Conservation (phyloP, 2,329 filamentous ascomycete genomes). For the Claviceps sp. region DNA sequence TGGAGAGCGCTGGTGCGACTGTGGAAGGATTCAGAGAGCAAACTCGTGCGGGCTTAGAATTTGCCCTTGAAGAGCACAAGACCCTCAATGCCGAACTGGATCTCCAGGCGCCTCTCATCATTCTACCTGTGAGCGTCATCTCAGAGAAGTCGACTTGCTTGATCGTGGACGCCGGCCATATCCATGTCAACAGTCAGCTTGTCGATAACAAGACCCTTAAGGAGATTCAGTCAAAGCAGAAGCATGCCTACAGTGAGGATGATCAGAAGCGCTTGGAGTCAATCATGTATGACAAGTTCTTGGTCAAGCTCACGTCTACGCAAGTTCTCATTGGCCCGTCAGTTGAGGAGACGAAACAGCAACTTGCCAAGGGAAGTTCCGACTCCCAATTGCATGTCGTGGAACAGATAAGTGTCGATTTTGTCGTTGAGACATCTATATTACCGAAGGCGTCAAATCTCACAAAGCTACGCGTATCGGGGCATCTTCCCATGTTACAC, state of each 20-base stretch:
- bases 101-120: conserved; percentile 88
- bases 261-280: conserved; percentile 81
- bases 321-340: conserved; percentile 92
- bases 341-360: conserved; percentile 75
- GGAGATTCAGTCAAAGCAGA: conserved; percentile 84
- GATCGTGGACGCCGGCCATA: conserved; percentile 92
- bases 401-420: conserved; percentile 94
- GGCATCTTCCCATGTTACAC: conserved; percentile 82
- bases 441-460: conserved; percentile 90
- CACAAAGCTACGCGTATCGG: conserved; percentile 81
- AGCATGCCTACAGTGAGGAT: conserved; percentile 71
- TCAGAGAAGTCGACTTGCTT: conserved; percentile 70
- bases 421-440: conserved; percentile 91
- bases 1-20: conserved; percentile 91
- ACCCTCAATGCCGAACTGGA: conserved; percentile 94
- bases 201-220: conserved; percentile 84
- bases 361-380: conserved; percentile 56
- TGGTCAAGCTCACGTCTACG: conserved; percentile 83
- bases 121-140: conserved; percentile 87
- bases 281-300: conserved; percentile 95
- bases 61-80: conserved; percentile 94
- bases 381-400: conserved; percentile 74
- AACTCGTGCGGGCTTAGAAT: conserved; percentile 88
- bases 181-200: conserved; percentile 84
- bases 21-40: conserved; percentile 92